Base-by-base conservation (phyloP, 2,329 filamentous ascomycete genomes). In the Didymella pinodella region DNA sequence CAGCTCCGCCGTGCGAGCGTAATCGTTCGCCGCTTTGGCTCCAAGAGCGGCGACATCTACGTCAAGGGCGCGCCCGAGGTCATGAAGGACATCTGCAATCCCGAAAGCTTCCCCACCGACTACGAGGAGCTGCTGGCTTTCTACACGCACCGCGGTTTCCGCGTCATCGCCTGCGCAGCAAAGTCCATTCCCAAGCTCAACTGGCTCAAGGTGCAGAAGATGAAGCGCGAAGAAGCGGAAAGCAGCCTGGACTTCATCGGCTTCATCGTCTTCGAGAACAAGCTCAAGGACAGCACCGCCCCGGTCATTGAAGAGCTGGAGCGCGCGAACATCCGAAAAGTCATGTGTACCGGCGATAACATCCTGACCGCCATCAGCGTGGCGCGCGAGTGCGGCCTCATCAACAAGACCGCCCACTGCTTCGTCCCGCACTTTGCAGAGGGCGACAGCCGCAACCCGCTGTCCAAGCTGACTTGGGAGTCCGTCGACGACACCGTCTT, bases 201-300 rank as follows among this genome's bases (percentile, higher is more conserved):
- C 69, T 97, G 93, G 93, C 87, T 97, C 54, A 96, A 96, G 74
- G 89, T 93, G 7, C 93, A 98, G 72, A 97, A 96, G 80, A 93
- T 98, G 89, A 90, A 88, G 67, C 89, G 95, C 29, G 81, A 88
- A 38, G 91, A 97, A 52, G 93, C 91, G 8, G 95, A 99, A 77
- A 90, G 86, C 3, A 84, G 88, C 31, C 85, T 99, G 11, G 88
- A 94, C 45, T 98, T 99, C 72, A 85, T 93, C 34, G 95, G 95
- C 5, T 99, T 99, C 79, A 98, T 99, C 72, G 90, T 99, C 53
- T 99, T 99, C 69, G 95, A 99, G 79, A 99, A 99, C 80, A 99
- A 99, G 79, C 81, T 99, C 61, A 99, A 99, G 77, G 89, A 91
- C 1, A 93, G 87, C 20, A 97, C 94, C 0, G 85, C 91, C 1